A percentile compares a stretch with the other conserved stretches of the same genome.
phyloP scores from a whole-genome alignment of 2,329 filamentous ascomycete species.

The Stachybotrys echinatus region DNA sequence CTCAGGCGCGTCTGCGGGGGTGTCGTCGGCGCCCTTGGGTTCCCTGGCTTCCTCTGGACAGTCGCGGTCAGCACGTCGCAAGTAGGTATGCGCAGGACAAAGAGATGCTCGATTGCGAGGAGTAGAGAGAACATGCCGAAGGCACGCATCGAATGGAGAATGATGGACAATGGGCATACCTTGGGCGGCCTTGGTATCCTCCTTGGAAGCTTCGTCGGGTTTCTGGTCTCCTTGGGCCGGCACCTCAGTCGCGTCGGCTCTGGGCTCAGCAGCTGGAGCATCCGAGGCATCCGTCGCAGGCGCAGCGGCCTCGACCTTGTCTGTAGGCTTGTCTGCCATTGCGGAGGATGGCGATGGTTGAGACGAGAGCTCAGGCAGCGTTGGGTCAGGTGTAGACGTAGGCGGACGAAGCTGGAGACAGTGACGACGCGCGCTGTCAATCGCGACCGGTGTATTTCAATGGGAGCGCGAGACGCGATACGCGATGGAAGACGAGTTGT shows the following conservation, averaged over 20 bases:
- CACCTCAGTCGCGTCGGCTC: constrained; percentile 14
- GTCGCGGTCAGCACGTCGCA: constrained; percentile 19
- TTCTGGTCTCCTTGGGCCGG: constrained; percentile 17
- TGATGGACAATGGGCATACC: constrained; percentile 20
- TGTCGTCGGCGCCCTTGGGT: constrained; percentile 21
- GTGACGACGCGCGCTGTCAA: constrained; percentile 11
- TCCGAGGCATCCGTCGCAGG: constrained; percentile 24
- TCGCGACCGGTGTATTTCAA: constrained; percentile 19
- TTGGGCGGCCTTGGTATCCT: constrained; percentile 20
- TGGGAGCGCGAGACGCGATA: constrained; percentile 17
- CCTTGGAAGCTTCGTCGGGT: constrained; percentile 16
- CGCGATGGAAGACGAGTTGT: constrained; percentile 21
- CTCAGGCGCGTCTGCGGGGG: constrained; percentile 22
- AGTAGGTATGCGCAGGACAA: constrained; percentile 4
- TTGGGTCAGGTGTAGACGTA: neutral
- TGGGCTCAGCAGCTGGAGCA: constrained; percentile 16
- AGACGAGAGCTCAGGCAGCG: too few relatives aligned
- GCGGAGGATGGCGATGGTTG: constrained; percentile 12
- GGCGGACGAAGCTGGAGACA: neutral
- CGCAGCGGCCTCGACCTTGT: constrained; percentile 29
- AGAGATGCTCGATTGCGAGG: neutral
- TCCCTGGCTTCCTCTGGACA: constrained; percentile 19
- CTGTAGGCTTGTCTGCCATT: constrained; percentile 33
- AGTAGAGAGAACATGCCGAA: constrained; percentile 15
- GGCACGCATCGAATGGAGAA: neutral